Evolutionary conservation across 164 flowering plant species (phyloP), one percentile per base, ranked within the genome.

Genomic region (Sextonia rubra): DNA sequence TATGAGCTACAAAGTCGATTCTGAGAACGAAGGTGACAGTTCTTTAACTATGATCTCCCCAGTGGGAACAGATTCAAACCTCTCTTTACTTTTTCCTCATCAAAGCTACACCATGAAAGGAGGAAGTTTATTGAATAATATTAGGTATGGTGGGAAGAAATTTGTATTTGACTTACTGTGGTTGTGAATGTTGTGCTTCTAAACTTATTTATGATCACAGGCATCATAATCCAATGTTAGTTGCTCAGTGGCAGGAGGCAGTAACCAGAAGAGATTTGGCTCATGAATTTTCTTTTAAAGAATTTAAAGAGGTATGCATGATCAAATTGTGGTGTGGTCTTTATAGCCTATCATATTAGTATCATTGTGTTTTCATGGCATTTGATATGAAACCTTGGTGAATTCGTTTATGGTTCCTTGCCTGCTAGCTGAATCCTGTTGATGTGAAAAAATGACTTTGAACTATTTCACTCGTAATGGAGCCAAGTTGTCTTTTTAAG

Each of bases 81-180:
- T 92, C 73, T 79, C 86, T 24, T 58, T 15, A 49, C 82, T 91
- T 72, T 52, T 78, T 66, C 98, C 99, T 75, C 84, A 84, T 26
- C 95, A 92, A 83, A 94, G 97, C 85, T 94, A 88, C 81, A 79
- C 88, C 47, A 84, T 87, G 85, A 92, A 80, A 81, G 94, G 88
- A 70, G 87, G 85, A 15, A 76, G 71, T 47, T 77, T 73, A 12
- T 69, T 89, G 61, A 72, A 76, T n/a, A 79, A 87, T 73, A 84
- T 90, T 49, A 86, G 98, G 97, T 88, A 85, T 74, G 80, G 72
- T 49, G 37, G 61, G 65, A 37, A 8, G 25, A 61, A 26, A 66
- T 63, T n/a, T 47, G 14, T 22, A 25, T 49, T 60, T 25, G 25
- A 44, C 47, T 66, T 30, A 24, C 30, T 5, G 7, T 15, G 8